Conservation (phyloP, 2,329 filamentous ascomycete species). For the Talaromyces funiculosus region DNA sequence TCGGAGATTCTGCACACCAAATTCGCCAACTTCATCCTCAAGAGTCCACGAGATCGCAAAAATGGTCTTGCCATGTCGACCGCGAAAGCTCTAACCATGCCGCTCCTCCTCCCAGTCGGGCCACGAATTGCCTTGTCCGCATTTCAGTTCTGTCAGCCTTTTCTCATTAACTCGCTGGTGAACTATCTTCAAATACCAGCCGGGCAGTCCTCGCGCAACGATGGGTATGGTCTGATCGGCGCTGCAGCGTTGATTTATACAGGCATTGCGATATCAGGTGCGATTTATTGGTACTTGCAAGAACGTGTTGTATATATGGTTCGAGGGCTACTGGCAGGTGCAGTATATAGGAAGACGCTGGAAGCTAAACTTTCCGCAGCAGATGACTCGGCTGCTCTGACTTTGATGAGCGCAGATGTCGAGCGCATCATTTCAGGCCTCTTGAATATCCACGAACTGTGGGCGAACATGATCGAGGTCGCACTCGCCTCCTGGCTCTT, state of each 20-base stretch:
- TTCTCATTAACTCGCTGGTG: slow-evolving; percentile 23
- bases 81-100: slow-evolving; percentile 14
- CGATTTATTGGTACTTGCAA: slow-evolving; percentile 37
- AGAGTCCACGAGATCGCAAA: background rate
- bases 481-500: slow-evolving; percentile 42
- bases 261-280: slow-evolving; percentile 38
- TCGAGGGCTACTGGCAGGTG: slow-evolving; percentile 39
- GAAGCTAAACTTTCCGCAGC: slow-evolving; percentile 26
- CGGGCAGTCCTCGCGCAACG: slow-evolving; percentile 23
- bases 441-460: slow-evolving; percentile 40
- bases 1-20: background rate
- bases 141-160: slow-evolving; percentile 24
- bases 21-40: background rate
- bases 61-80: background rate
- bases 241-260: slow-evolving; percentile 37
- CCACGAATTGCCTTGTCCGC: slow-evolving; percentile 23
- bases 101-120: slow-evolving; percentile 27
- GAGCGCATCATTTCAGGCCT: slow-evolving; percentile 36
- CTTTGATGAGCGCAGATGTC: slow-evolving; percentile 43
- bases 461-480: slow-evolving; percentile 41
- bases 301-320: slow-evolving; percentile 37
- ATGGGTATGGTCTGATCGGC: slow-evolving; percentile 41
- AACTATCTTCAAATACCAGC: background rate
- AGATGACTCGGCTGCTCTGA: slow-evolving; percentile 36
- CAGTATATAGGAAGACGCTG: slow-evolving; percentile 45